A percentile compares a stretch with the other conserved stretches of the same genome.
Conservation (phyloP, 2,329 filamentous ascomycete species). For the Ceratocystis papillata region DNA sequence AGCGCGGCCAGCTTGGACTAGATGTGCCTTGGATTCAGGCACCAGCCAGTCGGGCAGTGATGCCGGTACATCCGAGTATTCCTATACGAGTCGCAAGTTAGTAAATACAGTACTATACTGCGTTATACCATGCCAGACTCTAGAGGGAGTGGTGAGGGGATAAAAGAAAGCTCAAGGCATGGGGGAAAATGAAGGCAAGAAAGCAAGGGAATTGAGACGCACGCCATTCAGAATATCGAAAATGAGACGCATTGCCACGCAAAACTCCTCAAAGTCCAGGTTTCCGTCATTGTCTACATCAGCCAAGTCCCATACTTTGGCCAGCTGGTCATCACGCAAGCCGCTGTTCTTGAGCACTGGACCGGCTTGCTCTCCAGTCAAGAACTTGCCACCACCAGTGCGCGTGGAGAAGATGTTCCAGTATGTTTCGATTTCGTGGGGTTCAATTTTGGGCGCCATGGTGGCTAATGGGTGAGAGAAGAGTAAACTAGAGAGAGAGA, state of each 20-base stretch:
- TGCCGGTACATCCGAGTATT: conserved; percentile 79
- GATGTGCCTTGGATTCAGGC: conserved; percentile 84
- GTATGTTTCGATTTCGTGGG: conserved; percentile 53
- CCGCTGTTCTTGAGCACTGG: conserved; percentile 55
- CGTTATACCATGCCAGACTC: neutral
- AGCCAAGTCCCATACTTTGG: conserved; percentile 91
- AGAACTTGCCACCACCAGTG: conserved; percentile 49
- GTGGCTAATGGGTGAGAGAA: conserved; percentile 24
- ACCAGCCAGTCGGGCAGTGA: conserved; percentile 91
- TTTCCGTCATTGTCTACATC: conserved; percentile 97
- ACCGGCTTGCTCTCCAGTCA: conserved; percentile 51
- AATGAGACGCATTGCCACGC: conserved; percentile 94
- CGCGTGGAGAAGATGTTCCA: conserved; percentile 54
- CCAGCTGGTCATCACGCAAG: conserved; percentile 65
- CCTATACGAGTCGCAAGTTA: conserved; percentile 39
- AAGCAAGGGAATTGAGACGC: conserved; percentile 31
- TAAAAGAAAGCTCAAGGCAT: neutral
- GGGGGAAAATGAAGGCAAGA: neutral
- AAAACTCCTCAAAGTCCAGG: conserved; percentile 98
- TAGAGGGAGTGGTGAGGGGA: neutral
- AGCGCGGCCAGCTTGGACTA: conserved; percentile 72
- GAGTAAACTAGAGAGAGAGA: neutral
- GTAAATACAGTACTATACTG: neutral
- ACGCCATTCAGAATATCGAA: conserved; percentile 96
- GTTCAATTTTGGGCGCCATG: conserved; percentile 52